Evolutionary conservation across 2,329 filamentous ascomycete species (phyloP), one percentile per base, ranked within the genome.

Genomic region (Tolypocladium capitatum): DNA sequence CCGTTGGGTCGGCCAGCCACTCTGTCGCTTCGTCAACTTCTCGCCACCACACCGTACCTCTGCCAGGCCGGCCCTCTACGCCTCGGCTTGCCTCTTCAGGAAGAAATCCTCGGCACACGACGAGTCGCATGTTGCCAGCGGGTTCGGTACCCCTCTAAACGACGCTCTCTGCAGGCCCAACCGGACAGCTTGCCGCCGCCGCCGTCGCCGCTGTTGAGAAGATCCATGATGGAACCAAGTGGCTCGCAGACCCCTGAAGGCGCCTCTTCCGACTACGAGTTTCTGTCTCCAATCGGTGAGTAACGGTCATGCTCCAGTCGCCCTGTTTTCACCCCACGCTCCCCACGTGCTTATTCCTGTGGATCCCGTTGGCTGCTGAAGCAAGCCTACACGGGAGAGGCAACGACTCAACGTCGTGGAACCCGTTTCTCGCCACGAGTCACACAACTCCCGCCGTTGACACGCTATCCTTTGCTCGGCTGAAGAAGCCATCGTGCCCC

Each of bases 251-350:
- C 65, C 67, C 69, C 67, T 67, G 68, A 60, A 61, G 66, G 68
- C 64, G 65, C 64, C 55, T 64, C 66, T 52, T 70, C 68, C 52
- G 58, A 59, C 53, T 58, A 60, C 49, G 61, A 66, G 52, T 74
- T 70, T 64, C 68, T 78, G 55, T 68, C 66, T 57, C 75, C 75
- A 63, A 74, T 78, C 64, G 75, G 75, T 78, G 64, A 72, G 75
- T 66, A 4, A 28, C 38, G 9, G 56, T 50, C 55, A 56, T 56
- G 56, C 63, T 59, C 55, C 53, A 55, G 51, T 51, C 53, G 57
- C 55, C 57, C 53, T 58, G 51, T 51, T 56, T 41, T 45, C 36
- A 56, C 53, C 56, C 55, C 73, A 71, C 71, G 70, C 68, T 66
- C 55, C 60, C 63, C 68, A 68, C 68, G 74, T 75, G 69, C 68